Evolutionary conservation across 2,329 filamentous ascomycete species (phyloP).

Genomic region (Diaporthe capsici): DNA sequence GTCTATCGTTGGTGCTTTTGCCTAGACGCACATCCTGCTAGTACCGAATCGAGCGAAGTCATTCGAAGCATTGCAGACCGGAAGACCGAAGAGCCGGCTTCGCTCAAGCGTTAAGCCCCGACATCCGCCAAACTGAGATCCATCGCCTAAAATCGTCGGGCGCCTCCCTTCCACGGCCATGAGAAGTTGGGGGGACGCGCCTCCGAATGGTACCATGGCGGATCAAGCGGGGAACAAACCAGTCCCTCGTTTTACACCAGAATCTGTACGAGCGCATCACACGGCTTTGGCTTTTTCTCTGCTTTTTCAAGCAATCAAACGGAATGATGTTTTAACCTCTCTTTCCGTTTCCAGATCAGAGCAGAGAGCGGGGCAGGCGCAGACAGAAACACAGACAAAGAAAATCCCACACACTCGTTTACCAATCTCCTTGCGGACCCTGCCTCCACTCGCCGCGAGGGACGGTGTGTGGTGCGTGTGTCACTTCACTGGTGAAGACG

Average conservation of each 20-base stretch:
- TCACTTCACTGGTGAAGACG: slow-evolving; percentile 11
- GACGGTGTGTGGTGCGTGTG: slow-evolving; percentile 3
- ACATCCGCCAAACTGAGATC: slow-evolving; percentile 21
- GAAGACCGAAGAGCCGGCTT: neutral
- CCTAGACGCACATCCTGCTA: slow-evolving; percentile 48
- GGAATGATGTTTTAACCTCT: slow-evolving; percentile 20
- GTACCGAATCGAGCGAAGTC: neutral
- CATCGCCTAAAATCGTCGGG: neutral
- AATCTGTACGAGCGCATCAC: slow-evolving; percentile 32
- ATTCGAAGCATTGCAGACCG: neutral
- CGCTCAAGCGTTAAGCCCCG: slow-evolving; percentile 4
- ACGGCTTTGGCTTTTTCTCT: slow-evolving; percentile 26
- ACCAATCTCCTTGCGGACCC: slow-evolving; percentile 26
- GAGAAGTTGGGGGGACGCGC: slow-evolving; percentile 1
- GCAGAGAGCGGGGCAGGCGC: slow-evolving; percentile 17
- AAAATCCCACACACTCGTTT: slow-evolving; percentile 34
- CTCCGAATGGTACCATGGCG: slow-evolving; percentile 14
- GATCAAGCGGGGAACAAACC: slow-evolving; percentile 16
- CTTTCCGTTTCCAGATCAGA: slow-evolving; percentile 24
- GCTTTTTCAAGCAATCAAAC: slow-evolving; percentile 16
- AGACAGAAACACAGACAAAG: slow-evolving; percentile 35
- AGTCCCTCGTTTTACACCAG: slow-evolving; percentile 28
- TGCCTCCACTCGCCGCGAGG: slow-evolving; percentile 25
- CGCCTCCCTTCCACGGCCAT: neutral
- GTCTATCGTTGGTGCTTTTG: slow-evolving; percentile 63